phyloP scores from a whole-genome alignment of 768 basidiomycete species.

The Boletus tylopilopsis region DNA sequence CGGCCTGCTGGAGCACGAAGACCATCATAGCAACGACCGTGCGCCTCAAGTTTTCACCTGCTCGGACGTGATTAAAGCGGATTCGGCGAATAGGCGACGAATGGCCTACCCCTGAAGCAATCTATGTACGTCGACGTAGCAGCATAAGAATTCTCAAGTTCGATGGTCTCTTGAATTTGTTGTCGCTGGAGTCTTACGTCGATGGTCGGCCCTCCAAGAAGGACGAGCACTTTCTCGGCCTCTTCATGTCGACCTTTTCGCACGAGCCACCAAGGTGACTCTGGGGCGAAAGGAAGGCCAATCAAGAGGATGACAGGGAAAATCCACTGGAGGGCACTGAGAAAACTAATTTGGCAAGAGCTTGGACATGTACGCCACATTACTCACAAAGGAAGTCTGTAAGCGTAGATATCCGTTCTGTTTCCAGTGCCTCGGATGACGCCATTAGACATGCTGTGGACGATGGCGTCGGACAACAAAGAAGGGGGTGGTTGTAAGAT shows the following conservation, averaged over 20 bases:
- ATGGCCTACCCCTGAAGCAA: constrained; percentile 27
- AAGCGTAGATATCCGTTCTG: constrained; percentile 20
- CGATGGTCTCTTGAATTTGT: constrained; percentile 30
- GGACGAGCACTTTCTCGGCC: constrained; percentile 16
- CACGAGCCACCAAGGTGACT: constrained; percentile 34
- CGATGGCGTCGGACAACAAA: background rate
- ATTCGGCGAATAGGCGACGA: background rate
- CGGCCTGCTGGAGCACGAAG: constrained; percentile 26
- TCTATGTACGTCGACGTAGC: constrained; percentile 27
- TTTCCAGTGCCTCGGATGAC: constrained; percentile 24
- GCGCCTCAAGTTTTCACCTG: constrained; percentile 25
- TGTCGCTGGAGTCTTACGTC: constrained; percentile 21
- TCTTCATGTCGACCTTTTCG: constrained; percentile 27
- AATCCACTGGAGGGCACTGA: constrained; percentile 31
- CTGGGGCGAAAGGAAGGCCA: constrained; percentile 31
- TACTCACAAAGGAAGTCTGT: constrained; percentile 27
- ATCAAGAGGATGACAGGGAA: constrained; percentile 30
- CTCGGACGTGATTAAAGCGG: background rate
- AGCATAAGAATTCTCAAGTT: constrained; percentile 27
- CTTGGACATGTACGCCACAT: background rate
- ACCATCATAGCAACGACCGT: constrained; percentile 30
- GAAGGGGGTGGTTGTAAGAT: too few relatives aligned
- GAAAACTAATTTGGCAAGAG: background rate
- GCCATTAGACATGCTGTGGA: constrained; percentile 22
- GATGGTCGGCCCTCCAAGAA: constrained; percentile 21